These are phyloP conservation scores for Eimeria zaria DNA, from an alignment of 169 alveolate genomes.

Conservation along the genomic window DNA sequence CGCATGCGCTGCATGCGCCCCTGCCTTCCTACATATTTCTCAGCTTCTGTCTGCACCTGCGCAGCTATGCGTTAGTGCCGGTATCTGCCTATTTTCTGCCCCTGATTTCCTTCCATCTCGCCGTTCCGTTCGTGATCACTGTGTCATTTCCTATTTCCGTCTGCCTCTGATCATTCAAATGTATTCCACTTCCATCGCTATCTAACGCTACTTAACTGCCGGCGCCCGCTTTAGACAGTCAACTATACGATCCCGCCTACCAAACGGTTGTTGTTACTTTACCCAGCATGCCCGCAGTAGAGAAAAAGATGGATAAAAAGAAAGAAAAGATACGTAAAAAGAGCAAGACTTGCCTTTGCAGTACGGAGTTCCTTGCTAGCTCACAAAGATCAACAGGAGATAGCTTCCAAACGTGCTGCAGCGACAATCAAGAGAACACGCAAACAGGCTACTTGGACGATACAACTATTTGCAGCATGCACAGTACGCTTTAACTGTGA, in stretches of 20 bases:
- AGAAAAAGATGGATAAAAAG: background rate
- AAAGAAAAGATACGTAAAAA: background rate
- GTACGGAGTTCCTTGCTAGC: conserved; percentile 95
- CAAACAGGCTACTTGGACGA: background rate
- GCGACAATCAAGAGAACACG: conserved; percentile 26
- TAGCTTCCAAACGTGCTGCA: conserved; percentile 93
- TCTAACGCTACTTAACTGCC: background rate
- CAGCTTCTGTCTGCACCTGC: background rate
- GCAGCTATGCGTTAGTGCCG: background rate
- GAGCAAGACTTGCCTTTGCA: conserved; percentile 88
- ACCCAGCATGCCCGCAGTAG: background rate
- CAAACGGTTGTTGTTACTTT: background rate
- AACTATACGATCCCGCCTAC: background rate
- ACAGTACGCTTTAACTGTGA: background rate
- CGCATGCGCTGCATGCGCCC: background rate
- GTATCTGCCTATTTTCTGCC: background rate
- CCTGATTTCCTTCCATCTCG: background rate
- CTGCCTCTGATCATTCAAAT: background rate
- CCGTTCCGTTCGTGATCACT: background rate
- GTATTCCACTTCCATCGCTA: background rate
- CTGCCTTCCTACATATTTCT: background rate
- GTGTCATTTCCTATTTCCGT: background rate
- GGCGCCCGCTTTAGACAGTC: background rate
- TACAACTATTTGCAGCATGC: background rate
- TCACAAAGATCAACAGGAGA: conserved; percentile 95